Conservation (phyloP, 805 yeast genomes). For the Naumovozyma dairenensis region DNA sequence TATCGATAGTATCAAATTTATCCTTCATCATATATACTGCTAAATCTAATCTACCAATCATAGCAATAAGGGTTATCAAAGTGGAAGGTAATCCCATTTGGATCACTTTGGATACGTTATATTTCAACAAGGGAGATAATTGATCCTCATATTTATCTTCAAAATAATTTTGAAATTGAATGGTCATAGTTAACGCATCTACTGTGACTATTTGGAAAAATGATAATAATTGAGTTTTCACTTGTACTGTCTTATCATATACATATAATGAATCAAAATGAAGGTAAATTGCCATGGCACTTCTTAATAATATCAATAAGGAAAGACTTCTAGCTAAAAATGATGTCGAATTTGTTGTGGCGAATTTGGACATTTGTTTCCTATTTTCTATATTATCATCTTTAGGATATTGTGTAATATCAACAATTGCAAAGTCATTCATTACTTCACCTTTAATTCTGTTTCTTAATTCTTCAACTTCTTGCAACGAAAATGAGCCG, state of each 20-base stretch:
- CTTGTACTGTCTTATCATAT: no score
- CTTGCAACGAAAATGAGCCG: conserved; percentile 7
- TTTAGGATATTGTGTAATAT: background rate
- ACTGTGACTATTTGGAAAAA: no score
- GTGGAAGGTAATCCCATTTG: conserved; percentile 22
- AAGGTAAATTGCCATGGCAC: conserved; percentile 20
- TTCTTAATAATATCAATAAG: conserved; percentile 17
- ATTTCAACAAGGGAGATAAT: conserved; percentile 15
- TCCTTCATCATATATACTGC: background rate
- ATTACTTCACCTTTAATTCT: conserved; percentile 13
- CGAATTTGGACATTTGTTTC: conserved; percentile 4
- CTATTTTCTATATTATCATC: conserved; percentile 1
- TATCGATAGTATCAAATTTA: no score
- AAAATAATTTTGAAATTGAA: conserved; percentile 15
- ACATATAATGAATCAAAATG: conserved; percentile 18
- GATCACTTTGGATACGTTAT: conserved; percentile 17
- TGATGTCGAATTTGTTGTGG: conserved; percentile 10
- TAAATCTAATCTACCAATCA: conserved; percentile 15
- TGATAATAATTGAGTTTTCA: no score
- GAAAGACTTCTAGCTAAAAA: conserved; percentile 21
- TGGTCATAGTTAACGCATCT: no score
- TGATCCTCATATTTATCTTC: conserved; percentile 10
- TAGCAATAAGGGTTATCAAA: conserved; percentile 16
- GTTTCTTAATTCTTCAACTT: conserved; percentile 11
- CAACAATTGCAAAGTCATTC: conserved; percentile 6